phyloP scores from a whole-genome alignment of 106 monocot species.

The Dendrobium nobile region DNA sequence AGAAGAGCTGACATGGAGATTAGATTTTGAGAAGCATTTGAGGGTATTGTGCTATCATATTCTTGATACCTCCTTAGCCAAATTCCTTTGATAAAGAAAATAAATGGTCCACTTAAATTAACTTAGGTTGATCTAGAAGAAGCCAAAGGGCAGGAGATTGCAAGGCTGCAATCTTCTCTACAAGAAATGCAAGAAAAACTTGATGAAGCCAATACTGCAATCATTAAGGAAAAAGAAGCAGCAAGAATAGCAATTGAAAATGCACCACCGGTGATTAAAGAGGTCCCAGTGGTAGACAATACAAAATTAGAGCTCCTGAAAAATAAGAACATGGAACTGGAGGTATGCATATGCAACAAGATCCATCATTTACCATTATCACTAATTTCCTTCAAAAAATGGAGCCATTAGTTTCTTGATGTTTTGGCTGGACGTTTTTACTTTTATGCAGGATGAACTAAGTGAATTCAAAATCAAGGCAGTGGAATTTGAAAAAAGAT shows the following conservation, averaged over 20 bases:
- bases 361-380: slow-evolving; percentile 1
- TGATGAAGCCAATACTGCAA: slow-evolving; percentile 55
- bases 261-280: slow-evolving; percentile 83
- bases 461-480: slow-evolving; percentile 60
- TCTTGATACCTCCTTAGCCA: neutral
- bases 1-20: slow-evolving; percentile 92
- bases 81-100: neutral
- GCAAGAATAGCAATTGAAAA: slow-evolving; percentile 74
- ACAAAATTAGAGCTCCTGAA: slow-evolving; percentile 60
- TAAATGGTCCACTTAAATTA: neutral
- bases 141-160: slow-evolving; percentile 80
- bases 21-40: slow-evolving; percentile 81
- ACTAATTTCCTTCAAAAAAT: neutral
- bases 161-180: slow-evolving; percentile 50
- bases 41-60: slow-evolving; percentile 47
- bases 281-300: slow-evolving; percentile 77
- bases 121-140: slow-evolving; percentile 84
- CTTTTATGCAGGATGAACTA: slow-evolving; percentile 48
- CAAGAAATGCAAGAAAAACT: slow-evolving; percentile 69
- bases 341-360: slow-evolving; percentile 31
- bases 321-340: slow-evolving; percentile 57
- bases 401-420: neutral
- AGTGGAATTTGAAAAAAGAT: slow-evolving; percentile 74
- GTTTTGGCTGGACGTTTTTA: neutral
- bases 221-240: slow-evolving; percentile 68